Evolutionary conservation across 1,284 basidiomycete species (phyloP).

Genomic region (Sphagnurus paluster): DNA sequence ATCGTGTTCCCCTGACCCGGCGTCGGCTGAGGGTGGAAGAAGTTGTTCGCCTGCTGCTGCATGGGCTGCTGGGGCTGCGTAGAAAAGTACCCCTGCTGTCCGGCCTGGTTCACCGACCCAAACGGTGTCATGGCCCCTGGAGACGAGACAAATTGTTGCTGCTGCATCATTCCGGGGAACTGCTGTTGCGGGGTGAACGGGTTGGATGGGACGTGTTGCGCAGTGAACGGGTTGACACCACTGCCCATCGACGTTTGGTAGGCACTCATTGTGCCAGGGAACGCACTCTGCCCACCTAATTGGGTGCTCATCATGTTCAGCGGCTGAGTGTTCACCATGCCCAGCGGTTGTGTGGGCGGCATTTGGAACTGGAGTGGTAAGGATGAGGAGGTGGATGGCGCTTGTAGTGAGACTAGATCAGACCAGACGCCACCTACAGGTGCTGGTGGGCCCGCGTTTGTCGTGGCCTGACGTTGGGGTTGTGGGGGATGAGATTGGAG

Average conservation of each 20-base stretch:
- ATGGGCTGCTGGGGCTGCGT: slow-evolving; percentile 16
- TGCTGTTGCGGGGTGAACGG: slow-evolving; percentile 23
- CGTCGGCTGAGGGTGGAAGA: slow-evolving; percentile 26
- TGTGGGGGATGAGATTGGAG: slow-evolving; percentile 20
- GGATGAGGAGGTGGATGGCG: slow-evolving; percentile 44
- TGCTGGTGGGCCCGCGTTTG: slow-evolving; percentile 11
- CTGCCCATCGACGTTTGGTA: slow-evolving; percentile 19
- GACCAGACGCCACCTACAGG: slow-evolving; percentile 52
- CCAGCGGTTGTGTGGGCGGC: slow-evolving; percentile 9
- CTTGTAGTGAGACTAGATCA: slow-evolving; percentile 52
- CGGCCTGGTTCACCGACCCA: no score
- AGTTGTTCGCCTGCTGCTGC: slow-evolving; percentile 18
- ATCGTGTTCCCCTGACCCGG: slow-evolving; percentile 18
- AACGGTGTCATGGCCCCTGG: no score
- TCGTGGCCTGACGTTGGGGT: slow-evolving; percentile 18
- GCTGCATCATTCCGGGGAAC: slow-evolving; percentile 5
- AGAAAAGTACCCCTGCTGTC: slow-evolving; percentile 19
- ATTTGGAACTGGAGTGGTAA: slow-evolving; percentile 55
- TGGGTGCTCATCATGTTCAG: slow-evolving; percentile 10
- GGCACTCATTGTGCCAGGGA: slow-evolving; percentile 12
- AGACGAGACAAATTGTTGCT: slow-evolving; percentile 6
- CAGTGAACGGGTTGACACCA: slow-evolving; percentile 21
- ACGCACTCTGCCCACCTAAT: slow-evolving; percentile 16
- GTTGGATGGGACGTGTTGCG: slow-evolving; percentile 21
- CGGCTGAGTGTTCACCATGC: slow-evolving; percentile 7